Conservation (phyloP, 192 early-diverging fungal species). For the Coemansia biformis region DNA sequence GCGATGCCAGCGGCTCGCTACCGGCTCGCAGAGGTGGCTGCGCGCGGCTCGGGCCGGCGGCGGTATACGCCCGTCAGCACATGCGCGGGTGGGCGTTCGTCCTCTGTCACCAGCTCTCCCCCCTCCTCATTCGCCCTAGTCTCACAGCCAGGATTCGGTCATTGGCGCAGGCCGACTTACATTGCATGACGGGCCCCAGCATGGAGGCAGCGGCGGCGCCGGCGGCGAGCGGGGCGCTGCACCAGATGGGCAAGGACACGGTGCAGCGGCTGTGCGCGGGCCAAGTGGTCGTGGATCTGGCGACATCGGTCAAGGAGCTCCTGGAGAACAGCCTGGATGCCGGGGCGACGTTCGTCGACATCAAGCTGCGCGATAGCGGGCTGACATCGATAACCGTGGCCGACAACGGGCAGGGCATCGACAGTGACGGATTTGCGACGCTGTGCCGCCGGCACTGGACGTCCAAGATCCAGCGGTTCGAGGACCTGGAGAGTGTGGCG, state of each 20-base stretch:
- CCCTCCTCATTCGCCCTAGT: too few species aligned
- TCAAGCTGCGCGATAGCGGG: conserved; percentile 77
- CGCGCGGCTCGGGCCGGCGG: too few species aligned
- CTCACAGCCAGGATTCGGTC: too few species aligned
- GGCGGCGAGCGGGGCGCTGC: conserved; percentile 21
- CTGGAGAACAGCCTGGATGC: conserved; percentile 94
- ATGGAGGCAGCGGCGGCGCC: conserved; percentile 67
- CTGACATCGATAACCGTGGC: conserved; percentile 67
- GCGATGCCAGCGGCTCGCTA: too few species aligned
- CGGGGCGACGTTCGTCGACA: conserved; percentile 71
- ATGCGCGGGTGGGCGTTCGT: too few species aligned
- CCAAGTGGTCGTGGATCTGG: conserved; percentile 82
- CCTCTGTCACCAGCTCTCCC: too few species aligned
- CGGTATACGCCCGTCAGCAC: too few species aligned
- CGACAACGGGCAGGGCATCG: conserved; percentile 88
- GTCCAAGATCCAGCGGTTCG: conserved; percentile 75
- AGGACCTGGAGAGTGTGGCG: conserved; percentile 65
- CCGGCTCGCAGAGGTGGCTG: too few species aligned
- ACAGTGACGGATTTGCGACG: conserved; percentile 53
- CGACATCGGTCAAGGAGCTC: conserved; percentile 85
- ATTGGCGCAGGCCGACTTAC: too few species aligned
- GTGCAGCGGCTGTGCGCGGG: conserved; percentile 82
- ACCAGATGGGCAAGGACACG: conserved; percentile 37
- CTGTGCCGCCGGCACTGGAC: conserved; percentile 89
- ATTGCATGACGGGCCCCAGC: too few species aligned